Percentiles rank a stretch among this genome's conserved stretches.
Conservation (phyloP, 2,329 filamentous ascomycete species). For the Phialophora chinensis region DNA sequence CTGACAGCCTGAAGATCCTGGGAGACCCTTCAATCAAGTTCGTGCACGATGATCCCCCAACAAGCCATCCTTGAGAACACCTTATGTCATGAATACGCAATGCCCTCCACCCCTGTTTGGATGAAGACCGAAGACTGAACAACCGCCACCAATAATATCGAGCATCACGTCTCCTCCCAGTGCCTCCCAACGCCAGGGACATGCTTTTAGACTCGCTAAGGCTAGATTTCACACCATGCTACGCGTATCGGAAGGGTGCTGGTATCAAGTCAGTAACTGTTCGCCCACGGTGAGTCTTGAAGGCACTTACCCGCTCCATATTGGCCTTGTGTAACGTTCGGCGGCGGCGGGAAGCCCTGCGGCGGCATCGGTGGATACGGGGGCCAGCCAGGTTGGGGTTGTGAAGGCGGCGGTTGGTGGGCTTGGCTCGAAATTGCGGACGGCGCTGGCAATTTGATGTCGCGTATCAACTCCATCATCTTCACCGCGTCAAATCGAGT, state of each 20-base stretch:
- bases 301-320: slow-evolving; percentile 37
- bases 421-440: slow-evolving; percentile 48
- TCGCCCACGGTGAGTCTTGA: not conserved
- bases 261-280: slow-evolving; percentile 11
- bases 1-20: not conserved
- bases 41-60: not conserved
- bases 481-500: slow-evolving; percentile 72
- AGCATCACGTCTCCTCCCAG: not conserved
- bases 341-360: slow-evolving; percentile 33
- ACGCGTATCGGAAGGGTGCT: slow-evolving; percentile 26
- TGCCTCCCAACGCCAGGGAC: slow-evolving; percentile 2
- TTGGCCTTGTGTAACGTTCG: slow-evolving; percentile 32
- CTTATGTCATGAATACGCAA: not conserved
- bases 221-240: not conserved
- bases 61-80: not conserved
- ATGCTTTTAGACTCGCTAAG: not conserved
- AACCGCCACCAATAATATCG: not conserved
- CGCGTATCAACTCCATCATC: slow-evolving; percentile 74
- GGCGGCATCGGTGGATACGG: slow-evolving; percentile 41
- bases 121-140: not conserved
- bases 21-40: not conserved
- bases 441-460: slow-evolving; percentile 57
- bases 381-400: slow-evolving; percentile 35
- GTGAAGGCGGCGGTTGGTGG: slow-evolving; percentile 26
- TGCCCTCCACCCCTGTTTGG: not conserved